A percentile compares a stretch with the other conserved stretches of the same genome.
phyloP scores from a whole-genome alignment of 2,329 filamentous ascomycete species.

The Hypoxylon sp. region DNA sequence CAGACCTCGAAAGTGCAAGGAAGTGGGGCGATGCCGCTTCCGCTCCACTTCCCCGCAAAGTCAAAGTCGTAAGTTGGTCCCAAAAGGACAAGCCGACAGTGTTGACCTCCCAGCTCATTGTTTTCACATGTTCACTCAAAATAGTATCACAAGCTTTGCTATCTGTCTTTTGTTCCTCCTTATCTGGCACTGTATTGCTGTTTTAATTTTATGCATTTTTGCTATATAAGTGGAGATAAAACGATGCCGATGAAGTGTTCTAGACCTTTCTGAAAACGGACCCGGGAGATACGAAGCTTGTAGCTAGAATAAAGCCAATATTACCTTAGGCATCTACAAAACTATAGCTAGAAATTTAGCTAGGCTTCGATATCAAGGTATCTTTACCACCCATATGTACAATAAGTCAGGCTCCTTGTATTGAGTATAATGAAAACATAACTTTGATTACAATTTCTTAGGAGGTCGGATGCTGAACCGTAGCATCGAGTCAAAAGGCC shows the following conservation, averaged over 20 bases:
- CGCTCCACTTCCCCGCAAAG: conserved; percentile 46
- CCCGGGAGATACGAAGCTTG: neutral
- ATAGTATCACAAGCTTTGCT: conserved; percentile 5
- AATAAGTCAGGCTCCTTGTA: neutral
- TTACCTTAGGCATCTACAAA: neutral
- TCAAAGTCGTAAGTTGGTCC: conserved; percentile 10
- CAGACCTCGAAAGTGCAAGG: conserved; percentile 19
- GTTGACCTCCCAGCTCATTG: conserved; percentile 10
- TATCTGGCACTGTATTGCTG: neutral
- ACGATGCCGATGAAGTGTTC: neutral
- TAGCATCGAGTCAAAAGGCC: neutral
- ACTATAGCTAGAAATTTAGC: neutral
- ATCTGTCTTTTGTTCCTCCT: neutral
- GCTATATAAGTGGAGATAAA: neutral
- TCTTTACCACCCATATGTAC: neutral
- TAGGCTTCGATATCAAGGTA: neutral
- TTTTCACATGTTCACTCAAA: conserved; percentile 5
- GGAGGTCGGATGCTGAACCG: neutral
- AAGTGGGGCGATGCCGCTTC: conserved; percentile 5
- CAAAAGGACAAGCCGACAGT: conserved; percentile 4
- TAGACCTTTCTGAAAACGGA: conserved; percentile 17
- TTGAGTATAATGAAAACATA: neutral
- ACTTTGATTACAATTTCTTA: neutral
- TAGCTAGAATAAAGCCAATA: conserved; percentile 9
- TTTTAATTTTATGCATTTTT: neutral